Conservation (phyloP, 2,329 filamentous ascomycete genomes). For the Fusarium praegraminearum region DNA sequence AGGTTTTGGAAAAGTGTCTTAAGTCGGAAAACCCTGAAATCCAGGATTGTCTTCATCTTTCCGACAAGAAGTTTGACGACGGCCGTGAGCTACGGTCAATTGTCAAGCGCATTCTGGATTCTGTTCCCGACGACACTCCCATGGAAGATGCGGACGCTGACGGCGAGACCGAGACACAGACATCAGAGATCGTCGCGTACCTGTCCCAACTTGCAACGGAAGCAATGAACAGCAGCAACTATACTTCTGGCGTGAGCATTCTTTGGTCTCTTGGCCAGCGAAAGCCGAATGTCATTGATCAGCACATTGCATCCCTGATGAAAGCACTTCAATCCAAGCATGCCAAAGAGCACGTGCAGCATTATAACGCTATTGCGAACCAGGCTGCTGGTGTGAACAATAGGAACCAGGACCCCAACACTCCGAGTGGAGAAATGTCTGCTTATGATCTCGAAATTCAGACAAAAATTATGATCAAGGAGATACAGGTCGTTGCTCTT, state of each 20-base stretch:
- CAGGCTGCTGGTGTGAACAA: conserved; percentile 59
- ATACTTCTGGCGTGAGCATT: conserved; percentile 90
- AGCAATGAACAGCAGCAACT: conserved; percentile 82
- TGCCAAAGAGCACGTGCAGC: conserved; percentile 90
- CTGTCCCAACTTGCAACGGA: conserved; percentile 89
- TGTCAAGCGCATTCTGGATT: conserved; percentile 85
- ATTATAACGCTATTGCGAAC: conserved; percentile 70
- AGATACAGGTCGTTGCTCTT: conserved; percentile 90
- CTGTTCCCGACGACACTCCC: conserved; percentile 80
- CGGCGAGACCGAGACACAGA: conserved; percentile 82
- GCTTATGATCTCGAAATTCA: conserved; percentile 88
- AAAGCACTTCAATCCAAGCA: conserved; percentile 93
- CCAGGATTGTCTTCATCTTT: conserved; percentile 88
- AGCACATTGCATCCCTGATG: conserved; percentile 89
- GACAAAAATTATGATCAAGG: conserved; percentile 91
- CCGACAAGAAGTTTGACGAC: conserved; percentile 77
- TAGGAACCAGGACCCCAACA: conserved; percentile 66
- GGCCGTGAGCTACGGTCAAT: conserved; percentile 79
- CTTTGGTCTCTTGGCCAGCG: conserved; percentile 91
- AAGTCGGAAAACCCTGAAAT: conserved; percentile 91
- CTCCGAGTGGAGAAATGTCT: conserved; percentile 69
- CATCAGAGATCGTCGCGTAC: conserved; percentile 87
- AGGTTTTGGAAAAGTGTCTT: conserved; percentile 88
- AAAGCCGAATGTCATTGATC: conserved; percentile 87
- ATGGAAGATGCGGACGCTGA: conserved; percentile 86